Base-by-base conservation (phyloP, 139 green algal species). In the Medakamo hakoo region DNA sequence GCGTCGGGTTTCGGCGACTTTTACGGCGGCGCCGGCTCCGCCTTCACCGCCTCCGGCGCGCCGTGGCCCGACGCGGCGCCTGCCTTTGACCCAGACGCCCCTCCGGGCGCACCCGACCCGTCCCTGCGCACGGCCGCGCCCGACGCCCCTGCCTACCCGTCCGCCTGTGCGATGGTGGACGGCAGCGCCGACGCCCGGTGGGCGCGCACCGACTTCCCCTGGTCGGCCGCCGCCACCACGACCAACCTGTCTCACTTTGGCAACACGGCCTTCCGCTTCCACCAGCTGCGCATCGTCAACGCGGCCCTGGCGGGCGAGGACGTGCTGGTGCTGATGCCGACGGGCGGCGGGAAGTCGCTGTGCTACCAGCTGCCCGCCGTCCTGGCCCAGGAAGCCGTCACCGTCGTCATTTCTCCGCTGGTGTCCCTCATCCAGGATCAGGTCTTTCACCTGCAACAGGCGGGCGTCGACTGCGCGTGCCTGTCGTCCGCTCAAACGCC, bases 311-410 rank as follows among this genome's bases (percentile, higher is more conserved):
- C 65, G 4, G 59, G 64, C 3, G 65, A 69, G 25, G 86, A 94
- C 73, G 72, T 80, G n/a, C 93, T 93, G 67, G 86, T 94, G 32
- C 73, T 94, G 25, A 94, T 94, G 86, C 86, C 86, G 2, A 94
- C 86, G 18, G 83, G 82, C 27, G 82, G 84, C 55, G 82, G 84
- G 62, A 90, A 90, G 73, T 74, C 55, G 32, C 63, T 90, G 55
- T 87, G 76, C 71, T 93, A 94, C 71, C 82, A 91, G 79, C 69
- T 94, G 61, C 86, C 82, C 1, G 78, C 82, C 3, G 25, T 91
- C 20, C 30, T 87, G n/a, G 59, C 27, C 9, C 2, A 57, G 0
- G n/a, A n/a, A n/a, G 80, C 77, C 18, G 71, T 93, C 30, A 92
- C 83, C 5, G 48, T 91, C 1, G 80, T 88, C 23, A 78, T 91